phyloP scores from a whole-genome alignment of 805 yeast genomes.

The Suhomyces sp. region DNA sequence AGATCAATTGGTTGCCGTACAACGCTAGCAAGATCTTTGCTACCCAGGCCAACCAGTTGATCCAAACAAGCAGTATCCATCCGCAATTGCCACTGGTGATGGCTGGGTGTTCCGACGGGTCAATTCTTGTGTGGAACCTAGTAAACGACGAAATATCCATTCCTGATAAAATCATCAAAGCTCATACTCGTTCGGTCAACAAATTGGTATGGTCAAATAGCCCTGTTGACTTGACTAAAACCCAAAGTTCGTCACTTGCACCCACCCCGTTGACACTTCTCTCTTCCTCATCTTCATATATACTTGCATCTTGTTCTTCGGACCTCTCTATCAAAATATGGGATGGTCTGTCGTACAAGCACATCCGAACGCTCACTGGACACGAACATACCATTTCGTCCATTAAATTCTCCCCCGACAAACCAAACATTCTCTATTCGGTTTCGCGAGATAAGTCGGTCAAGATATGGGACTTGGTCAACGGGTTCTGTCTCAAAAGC shows the following conservation, averaged over 20 bases:
- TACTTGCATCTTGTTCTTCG: conserved; percentile 50
- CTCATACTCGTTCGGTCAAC: conserved; percentile 73
- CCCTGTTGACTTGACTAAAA: conserved; percentile 32
- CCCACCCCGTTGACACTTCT: background rate
- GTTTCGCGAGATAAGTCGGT: conserved; percentile 63
- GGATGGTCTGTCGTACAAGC: conserved; percentile 54
- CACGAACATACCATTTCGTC: conserved; percentile 85
- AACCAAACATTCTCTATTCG: conserved; percentile 51
- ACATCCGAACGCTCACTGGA: conserved; percentile 66
- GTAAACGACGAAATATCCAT: conserved; percentile 53
- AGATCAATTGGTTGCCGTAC: conserved; percentile 63
- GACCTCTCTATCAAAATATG: conserved; percentile 65
- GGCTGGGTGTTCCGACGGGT: conserved; percentile 71
- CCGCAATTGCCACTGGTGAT: conserved; percentile 66
- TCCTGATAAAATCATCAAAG: conserved; percentile 60
- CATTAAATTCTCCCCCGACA: conserved; percentile 48
- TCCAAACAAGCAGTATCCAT: conserved; percentile 67
- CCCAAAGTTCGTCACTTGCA: conserved; percentile 11
- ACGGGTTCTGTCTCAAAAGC: conserved; percentile 65
- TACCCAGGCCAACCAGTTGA: conserved; percentile 54
- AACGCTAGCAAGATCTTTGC: conserved; percentile 41
- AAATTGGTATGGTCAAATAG: conserved; percentile 50
- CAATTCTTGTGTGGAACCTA: conserved; percentile 67
- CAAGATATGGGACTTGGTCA: conserved; percentile 61
- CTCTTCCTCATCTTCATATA: conserved; percentile 13